These are phyloP conservation scores for Rhytidhysteron rufulum DNA, from an alignment of 2,329 filamentous ascomycete species.

Conservation along the genomic window DNA sequence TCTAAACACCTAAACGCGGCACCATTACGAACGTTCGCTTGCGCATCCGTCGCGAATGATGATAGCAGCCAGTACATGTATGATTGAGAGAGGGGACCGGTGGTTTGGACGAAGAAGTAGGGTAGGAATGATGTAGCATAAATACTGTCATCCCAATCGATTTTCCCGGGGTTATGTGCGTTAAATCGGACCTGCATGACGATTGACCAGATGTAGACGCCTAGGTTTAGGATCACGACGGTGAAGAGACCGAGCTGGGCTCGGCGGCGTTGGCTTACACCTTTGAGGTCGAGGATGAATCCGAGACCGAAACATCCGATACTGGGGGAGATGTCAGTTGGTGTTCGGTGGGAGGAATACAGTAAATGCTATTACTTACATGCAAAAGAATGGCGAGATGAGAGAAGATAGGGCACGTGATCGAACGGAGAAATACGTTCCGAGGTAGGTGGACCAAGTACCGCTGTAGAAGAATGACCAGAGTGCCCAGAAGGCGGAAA, in stretches of 20 bases:
- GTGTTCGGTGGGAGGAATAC: too few relatives aligned
- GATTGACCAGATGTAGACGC: slow-evolving; percentile 51
- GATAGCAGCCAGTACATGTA: too few relatives aligned
- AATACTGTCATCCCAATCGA: slow-evolving; percentile 44
- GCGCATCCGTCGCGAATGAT: too few relatives aligned
- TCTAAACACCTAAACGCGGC: too few relatives aligned
- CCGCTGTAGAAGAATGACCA: slow-evolving; percentile 49
- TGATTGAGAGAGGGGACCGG: too few relatives aligned
- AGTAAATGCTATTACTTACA: too few relatives aligned
- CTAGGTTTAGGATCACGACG: slow-evolving; percentile 45
- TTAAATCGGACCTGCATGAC: slow-evolving; percentile 45
- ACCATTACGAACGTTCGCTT: too few relatives aligned
- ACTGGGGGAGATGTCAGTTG: too few relatives aligned
- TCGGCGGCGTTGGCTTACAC: slow-evolving; percentile 55
- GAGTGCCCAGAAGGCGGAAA: slow-evolving; percentile 41
- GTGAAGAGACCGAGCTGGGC: slow-evolving; percentile 45
- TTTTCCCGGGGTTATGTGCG: slow-evolving; percentile 36
- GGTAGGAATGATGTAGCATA: slow-evolving; percentile 44
- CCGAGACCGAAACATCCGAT: slow-evolving; percentile 48
- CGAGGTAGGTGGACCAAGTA: slow-evolving; percentile 46
- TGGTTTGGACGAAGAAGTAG: too few relatives aligned
- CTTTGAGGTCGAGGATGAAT: slow-evolving; percentile 61
- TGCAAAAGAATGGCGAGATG: slow-evolving; percentile 49
- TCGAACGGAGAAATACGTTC: slow-evolving; percentile 43
- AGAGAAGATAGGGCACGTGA: slow-evolving; percentile 44